A percentile compares a stretch with the other conserved stretches of the same genome.
phyloP scores from a whole-genome alignment of 805 yeast species.

The Metschnikowia orientalis region DNA sequence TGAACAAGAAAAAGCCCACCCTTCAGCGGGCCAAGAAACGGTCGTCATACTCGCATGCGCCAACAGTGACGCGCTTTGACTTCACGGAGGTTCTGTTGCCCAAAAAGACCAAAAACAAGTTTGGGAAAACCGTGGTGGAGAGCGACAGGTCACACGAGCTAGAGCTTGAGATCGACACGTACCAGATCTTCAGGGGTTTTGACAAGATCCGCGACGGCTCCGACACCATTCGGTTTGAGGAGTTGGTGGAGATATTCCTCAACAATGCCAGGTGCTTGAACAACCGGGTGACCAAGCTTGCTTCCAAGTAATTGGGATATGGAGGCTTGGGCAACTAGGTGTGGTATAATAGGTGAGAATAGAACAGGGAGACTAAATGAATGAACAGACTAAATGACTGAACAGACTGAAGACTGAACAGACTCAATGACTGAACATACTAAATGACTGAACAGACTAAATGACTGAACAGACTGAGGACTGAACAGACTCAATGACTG shows the following conservation, averaged over 20 bases:
- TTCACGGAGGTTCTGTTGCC: slow-evolving; percentile 55
- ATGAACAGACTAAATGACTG: no score
- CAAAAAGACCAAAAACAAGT: slow-evolving; percentile 28
- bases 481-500: no score
- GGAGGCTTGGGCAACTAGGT: background rate
- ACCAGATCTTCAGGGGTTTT: slow-evolving; percentile 38
- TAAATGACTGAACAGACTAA: no score
- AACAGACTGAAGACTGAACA: no score
- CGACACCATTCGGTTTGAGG: slow-evolving; percentile 55
- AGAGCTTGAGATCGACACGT: slow-evolving; percentile 39
- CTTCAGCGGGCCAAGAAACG: slow-evolving; percentile 69
- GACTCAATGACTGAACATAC: no score
- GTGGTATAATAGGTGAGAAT: no score
- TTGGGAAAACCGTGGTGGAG: slow-evolving; percentile 35
- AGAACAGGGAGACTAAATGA: no score
- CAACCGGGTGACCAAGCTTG: slow-evolving; percentile 40
- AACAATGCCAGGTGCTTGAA: slow-evolving; percentile 55
- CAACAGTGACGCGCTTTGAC: slow-evolving; percentile 70
- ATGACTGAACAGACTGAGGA: no score
- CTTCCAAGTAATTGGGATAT: slow-evolving; percentile 15
- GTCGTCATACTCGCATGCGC: slow-evolving; percentile 64
- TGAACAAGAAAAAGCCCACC: slow-evolving; percentile 50
- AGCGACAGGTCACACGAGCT: slow-evolving; percentile 35
- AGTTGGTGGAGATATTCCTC: slow-evolving; percentile 51
- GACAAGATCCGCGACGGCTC: slow-evolving; percentile 37